phyloP scores from a whole-genome alignment of 2,329 filamentous ascomycete genomes.

The Bipolaris sorokiniana region DNA sequence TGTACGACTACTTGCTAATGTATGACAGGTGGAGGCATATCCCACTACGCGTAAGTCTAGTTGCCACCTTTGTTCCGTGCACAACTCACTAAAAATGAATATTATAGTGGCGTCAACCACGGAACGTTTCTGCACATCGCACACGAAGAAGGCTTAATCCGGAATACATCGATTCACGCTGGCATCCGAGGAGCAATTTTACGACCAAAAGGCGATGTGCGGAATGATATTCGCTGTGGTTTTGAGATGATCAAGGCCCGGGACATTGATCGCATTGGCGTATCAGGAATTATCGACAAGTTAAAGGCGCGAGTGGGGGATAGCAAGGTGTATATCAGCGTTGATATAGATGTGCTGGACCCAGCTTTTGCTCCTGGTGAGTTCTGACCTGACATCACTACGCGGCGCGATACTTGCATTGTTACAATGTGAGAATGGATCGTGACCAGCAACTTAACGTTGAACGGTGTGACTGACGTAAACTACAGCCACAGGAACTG shows the following conservation, averaged over 20 bases:
- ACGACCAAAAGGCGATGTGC: slow-evolving; percentile 58
- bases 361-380: slow-evolving; percentile 61
- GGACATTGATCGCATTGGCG: slow-evolving; percentile 59
- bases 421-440: background rate
- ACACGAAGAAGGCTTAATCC: slow-evolving; percentile 65
- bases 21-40: slow-evolving; percentile 60
- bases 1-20: slow-evolving; percentile 8
- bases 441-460: background rate
- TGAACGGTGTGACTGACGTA: slow-evolving; percentile 2
- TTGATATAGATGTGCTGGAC: slow-evolving; percentile 64
- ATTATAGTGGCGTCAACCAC: slow-evolving; percentile 60
- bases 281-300: slow-evolving; percentile 55
- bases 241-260: slow-evolving; percentile 64
- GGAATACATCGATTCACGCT: slow-evolving; percentile 66
- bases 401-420: background rate
- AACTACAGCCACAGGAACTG: slow-evolving; percentile 60
- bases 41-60: slow-evolving; percentile 61
- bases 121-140: slow-evolving; percentile 68
- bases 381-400: slow-evolving; percentile 12
- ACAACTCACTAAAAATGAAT: slow-evolving; percentile 7
- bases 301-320: slow-evolving; percentile 59
- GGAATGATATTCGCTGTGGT: slow-evolving; percentile 64
- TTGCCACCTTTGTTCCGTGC: background rate
- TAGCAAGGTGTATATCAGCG: slow-evolving; percentile 62
- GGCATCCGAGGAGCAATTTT: slow-evolving; percentile 64